Evolutionary conservation across 2,329 filamentous ascomycete genomes (phyloP).

Genomic region (Fusarium nurragi): DNA sequence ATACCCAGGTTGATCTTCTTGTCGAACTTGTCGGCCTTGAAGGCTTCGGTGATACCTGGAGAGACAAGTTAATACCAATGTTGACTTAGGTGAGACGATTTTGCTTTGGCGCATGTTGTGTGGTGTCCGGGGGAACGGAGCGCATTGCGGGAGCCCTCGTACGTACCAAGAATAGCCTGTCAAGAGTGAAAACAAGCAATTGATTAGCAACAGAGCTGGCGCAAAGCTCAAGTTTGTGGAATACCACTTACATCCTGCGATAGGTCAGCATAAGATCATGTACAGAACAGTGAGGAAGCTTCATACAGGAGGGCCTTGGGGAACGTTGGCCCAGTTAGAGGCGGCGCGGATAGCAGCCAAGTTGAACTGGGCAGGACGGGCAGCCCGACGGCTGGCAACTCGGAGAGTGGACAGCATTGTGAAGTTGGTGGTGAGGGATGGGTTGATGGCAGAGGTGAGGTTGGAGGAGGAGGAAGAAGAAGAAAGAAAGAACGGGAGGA

Average conservation of each 20-base stretch:
- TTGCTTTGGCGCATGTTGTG: conserved; percentile 12
- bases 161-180: conserved; percentile 79
- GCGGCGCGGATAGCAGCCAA: conserved; percentile 61
- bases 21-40: conserved; percentile 93
- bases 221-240: conserved; percentile 9
- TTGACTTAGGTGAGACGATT: conserved; percentile 19
- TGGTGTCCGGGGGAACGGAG: conserved; percentile 19
- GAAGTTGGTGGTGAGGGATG: conserved; percentile 30
- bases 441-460: conserved; percentile 23
- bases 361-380: conserved; percentile 53
- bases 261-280: conserved; percentile 31
- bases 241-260: conserved; percentile 52
- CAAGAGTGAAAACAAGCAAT: conserved; percentile 26
- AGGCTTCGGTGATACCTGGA: conserved; percentile 92
- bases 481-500: conserved; percentile 19
- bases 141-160: conserved; percentile 24
- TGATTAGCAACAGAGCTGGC: conserved; percentile 37
- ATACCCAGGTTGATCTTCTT: conserved; percentile 98
- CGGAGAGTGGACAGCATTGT: conserved; percentile 67
- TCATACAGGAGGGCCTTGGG: conserved; percentile 93
- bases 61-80: conserved; percentile 37
- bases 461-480: conserved; percentile 25
- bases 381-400: conserved; percentile 61
- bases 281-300: conserved; percentile 16
- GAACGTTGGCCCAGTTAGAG: conserved; percentile 90